phyloP scores from a whole-genome alignment of 2,329 filamentous ascomycete species.

The Basipetospora chlamydospora region DNA sequence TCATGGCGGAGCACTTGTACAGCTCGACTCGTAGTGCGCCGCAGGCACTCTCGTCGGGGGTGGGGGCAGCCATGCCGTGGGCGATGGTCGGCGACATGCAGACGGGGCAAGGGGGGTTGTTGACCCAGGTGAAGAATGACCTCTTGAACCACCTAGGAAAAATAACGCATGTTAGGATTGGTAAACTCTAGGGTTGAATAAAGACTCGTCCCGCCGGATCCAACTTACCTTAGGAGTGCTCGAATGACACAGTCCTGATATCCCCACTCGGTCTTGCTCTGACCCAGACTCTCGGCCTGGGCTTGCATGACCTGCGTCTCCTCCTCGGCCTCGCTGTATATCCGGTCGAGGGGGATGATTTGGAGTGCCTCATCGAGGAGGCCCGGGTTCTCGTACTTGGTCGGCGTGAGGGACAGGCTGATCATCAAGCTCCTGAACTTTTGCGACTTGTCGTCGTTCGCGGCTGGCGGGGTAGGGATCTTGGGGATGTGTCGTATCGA shows the following conservation, averaged over 20 bases:
- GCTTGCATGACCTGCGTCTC: slow-evolving; percentile 78
- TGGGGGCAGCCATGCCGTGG: slow-evolving; percentile 69
- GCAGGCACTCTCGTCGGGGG: slow-evolving; percentile 76
- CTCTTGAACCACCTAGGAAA: slow-evolving; percentile 67
- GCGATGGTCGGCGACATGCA: slow-evolving; percentile 75
- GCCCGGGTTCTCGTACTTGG: slow-evolving; percentile 92
- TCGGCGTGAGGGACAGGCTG: slow-evolving; percentile 74
- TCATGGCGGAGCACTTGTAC: slow-evolving; percentile 67
- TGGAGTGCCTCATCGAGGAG: slow-evolving; percentile 82
- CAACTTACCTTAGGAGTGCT: slow-evolving; percentile 66
- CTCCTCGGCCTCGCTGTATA: slow-evolving; percentile 90
- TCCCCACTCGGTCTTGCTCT: slow-evolving; percentile 78
- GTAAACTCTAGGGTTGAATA: too few relatives aligned
- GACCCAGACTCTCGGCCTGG: slow-evolving; percentile 74
- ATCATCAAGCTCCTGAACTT: slow-evolving; percentile 74
- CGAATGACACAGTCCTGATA: slow-evolving; percentile 95
- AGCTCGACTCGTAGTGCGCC: slow-evolving; percentile 80
- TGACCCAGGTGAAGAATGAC: slow-evolving; percentile 91
- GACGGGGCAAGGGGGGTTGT: slow-evolving; percentile 74
- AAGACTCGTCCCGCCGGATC: background rate
- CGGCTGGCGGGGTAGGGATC: slow-evolving; percentile 57
- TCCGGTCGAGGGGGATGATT: slow-evolving; percentile 73
- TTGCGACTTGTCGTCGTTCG: slow-evolving; percentile 48
- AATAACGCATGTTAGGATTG: too few relatives aligned
- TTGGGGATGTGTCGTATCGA: slow-evolving; percentile 34